Evolutionary conservation across 257 asterid species (phyloP).

Genomic region (Sherardia arvensis): DNA sequence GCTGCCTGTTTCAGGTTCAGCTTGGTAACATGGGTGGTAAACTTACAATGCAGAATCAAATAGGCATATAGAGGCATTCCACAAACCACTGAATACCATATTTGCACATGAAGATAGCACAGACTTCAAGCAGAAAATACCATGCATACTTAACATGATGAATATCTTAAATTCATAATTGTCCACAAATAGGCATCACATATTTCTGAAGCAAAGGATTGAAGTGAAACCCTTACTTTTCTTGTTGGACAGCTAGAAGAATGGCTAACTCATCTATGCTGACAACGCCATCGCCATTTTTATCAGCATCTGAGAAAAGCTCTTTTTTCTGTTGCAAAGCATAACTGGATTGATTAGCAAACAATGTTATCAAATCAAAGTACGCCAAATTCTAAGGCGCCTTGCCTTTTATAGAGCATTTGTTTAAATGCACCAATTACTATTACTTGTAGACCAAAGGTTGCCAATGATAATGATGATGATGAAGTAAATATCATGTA

Average conservation of each 20-base stretch:
- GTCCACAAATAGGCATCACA: not conserved
- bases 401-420: not conserved
- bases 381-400: not conserved
- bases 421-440: not conserved
- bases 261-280: conserved; percentile 93
- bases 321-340: conserved; percentile 68
- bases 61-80: not conserved
- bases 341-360: conserved; percentile 15
- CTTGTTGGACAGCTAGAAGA: conserved; percentile 87
- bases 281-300: conserved; percentile 84
- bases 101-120: no score
- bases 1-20: not conserved
- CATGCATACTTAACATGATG: not conserved
- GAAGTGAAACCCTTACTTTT: conserved; percentile 38
- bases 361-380: conserved; percentile 4
- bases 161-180: not conserved
- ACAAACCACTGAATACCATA: not conserved
- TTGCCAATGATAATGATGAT: not conserved
- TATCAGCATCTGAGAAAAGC: conserved; percentile 87
- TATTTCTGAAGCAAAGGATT: not conserved
- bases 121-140: not conserved
- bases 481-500: not conserved
- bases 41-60: not conserved
- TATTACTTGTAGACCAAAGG: not conserved
- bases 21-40: not conserved